Base-by-base conservation (phyloP, 495 filamentous ascomycete genomes). In the Penicillium dipodomyicola region DNA sequence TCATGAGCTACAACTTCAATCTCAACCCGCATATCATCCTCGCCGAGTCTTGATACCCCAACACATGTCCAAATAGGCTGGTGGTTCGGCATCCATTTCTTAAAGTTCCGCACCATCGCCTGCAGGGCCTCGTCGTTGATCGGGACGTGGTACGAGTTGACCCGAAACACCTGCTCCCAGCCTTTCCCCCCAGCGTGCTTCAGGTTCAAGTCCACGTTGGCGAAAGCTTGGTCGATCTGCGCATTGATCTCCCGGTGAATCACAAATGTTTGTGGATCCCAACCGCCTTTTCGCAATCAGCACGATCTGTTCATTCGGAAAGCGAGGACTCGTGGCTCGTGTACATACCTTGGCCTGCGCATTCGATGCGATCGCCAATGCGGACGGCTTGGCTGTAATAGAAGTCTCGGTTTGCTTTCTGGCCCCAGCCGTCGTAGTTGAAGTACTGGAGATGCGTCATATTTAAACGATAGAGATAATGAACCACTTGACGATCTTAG, bases 91-190 rank as follows among this genome's bases (percentile, higher is more conserved):
- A 79, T 72, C 60, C 73, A 84, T 30, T 71, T 74, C 62, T 65
- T 65, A 44, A 84, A 73, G 49, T 80, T 77, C 27, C 70, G 52
- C 12, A 78, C 64, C 70, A 83, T 74, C 6, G 64, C 65, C 2
- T 58, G 65, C 22, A 80, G 15, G 10, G 68, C 63, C 48, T 77
- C 72, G 25, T 73, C 56, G 47, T 78, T 73, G 17, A 82, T 65
- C 0, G 65, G 62, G 5, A 72, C 58, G 52, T 77, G 74, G 52
- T 85, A 84, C 3, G 72, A 73, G 25, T 71, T 74, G 9, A 84
- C 72, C 2, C 69, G 67, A 64, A 69, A 84, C 10, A 83, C 83
- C 62, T 85, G 80, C 10, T 62, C 62, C 82, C 83, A 83, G n/a
- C 81, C 82, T 45, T 80, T 76, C 0, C 81, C 79, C 3, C 82